These are phyloP conservation scores for Backusella australiensis DNA, from an alignment of 192 early-diverging fungal species.

Conservation along the genomic window DNA sequence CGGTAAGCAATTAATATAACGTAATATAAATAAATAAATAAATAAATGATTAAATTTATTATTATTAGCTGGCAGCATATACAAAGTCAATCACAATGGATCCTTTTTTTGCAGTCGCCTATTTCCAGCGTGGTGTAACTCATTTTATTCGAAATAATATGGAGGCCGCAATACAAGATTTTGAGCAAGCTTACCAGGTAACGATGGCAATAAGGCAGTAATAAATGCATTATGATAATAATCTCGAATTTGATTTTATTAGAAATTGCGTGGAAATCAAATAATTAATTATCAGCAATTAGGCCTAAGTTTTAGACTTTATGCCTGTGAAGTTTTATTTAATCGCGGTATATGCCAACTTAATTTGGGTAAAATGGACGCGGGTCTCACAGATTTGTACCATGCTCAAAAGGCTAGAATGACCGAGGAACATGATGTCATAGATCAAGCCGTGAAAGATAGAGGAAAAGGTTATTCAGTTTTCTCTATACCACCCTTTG, in stretches of 20 bases:
- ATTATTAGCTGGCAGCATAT: constrained; percentile 71
- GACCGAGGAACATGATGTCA: constrained; percentile 66
- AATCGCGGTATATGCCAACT: constrained; percentile 85
- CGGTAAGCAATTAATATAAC: constrained; percentile 60
- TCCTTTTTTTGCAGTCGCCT: constrained; percentile 86
- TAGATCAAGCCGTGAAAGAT: constrained; percentile 62
- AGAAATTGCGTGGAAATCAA: constrained; percentile 78
- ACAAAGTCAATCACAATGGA: constrained; percentile 74
- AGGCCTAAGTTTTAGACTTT: constrained; percentile 87
- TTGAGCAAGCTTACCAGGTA: constrained; percentile 75
- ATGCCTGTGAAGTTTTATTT: constrained; percentile 86
- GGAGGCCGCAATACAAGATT: constrained; percentile 71
- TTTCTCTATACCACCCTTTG: constrained; percentile 72
- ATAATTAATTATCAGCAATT: constrained; percentile 95
- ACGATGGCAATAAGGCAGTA: neutral
- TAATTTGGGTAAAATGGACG: constrained; percentile 67
- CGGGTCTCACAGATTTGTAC: constrained; percentile 71
- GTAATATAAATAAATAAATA: constrained; percentile 9
- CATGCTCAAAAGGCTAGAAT: constrained; percentile 56
- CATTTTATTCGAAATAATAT: constrained; percentile 73
- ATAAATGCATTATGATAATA: neutral
- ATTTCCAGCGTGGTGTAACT: constrained; percentile 88
- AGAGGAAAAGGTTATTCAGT: constrained; percentile 63
- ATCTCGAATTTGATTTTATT: constrained; percentile 13
- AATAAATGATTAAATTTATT: constrained; percentile 7